phyloP scores from a whole-genome alignment of 768 basidiomycete species.

The Rhizopogon vinicolor region DNA sequence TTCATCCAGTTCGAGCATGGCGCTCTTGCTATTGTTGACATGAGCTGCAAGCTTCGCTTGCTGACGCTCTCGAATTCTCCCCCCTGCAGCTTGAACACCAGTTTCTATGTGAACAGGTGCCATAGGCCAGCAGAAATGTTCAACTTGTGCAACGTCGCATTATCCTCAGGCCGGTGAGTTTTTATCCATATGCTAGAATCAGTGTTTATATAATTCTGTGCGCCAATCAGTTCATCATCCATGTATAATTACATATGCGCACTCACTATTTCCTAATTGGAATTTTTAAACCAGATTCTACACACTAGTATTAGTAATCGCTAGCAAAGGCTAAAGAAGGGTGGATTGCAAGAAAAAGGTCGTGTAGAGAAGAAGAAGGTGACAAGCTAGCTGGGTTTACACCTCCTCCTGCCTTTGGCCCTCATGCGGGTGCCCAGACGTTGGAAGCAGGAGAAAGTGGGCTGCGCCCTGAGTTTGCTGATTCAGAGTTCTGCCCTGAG shows the following conservation, averaged over 20 bases:
- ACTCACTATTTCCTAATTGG: background rate
- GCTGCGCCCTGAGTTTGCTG: too few species aligned
- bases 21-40: background rate
- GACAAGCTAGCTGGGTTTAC: background rate
- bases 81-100: background rate
- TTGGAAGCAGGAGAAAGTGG: too few species aligned
- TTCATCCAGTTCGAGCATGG: background rate
- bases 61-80: background rate
- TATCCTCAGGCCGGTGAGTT: too few species aligned
- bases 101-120: background rate
- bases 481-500: background rate
- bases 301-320: too few species aligned
- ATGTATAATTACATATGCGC: background rate
- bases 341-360: background rate
- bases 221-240: too few species aligned
- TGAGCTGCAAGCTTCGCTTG: background rate
- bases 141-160: too few species aligned
- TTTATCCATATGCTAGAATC: too few species aligned
- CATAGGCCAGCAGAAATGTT: background rate
- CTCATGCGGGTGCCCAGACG: too few species aligned
- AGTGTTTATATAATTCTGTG: too few species aligned
- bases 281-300: background rate
- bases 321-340: slow-evolving; percentile 1
- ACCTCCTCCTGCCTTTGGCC: background rate
- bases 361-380: background rate